Percentiles rank a stretch among this genome's conserved stretches.
Conservation (phyloP, 2,329 filamentous ascomycete genomes). For the Colletotrichum sp. region DNA sequence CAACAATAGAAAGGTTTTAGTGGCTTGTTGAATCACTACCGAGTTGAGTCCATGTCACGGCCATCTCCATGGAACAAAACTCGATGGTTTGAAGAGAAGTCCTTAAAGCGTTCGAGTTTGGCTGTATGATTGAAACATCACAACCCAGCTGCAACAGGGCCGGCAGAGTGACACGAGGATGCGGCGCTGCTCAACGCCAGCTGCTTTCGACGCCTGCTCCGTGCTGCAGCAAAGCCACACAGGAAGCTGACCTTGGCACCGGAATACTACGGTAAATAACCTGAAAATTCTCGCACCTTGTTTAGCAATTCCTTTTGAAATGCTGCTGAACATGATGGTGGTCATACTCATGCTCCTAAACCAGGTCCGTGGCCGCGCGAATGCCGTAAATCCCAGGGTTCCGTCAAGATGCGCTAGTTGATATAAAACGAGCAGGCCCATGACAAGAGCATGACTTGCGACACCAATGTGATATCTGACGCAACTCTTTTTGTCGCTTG, state of each 20-base stretch:
- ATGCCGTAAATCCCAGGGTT: too few species aligned
- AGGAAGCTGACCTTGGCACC: too few species aligned
- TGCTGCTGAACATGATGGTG: too few species aligned
- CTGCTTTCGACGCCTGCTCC: accelerated
- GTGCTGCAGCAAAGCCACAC: neutral
- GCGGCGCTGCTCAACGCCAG: neutral
- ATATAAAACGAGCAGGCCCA: neutral
- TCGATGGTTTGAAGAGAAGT: neutral
- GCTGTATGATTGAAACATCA: accelerated
- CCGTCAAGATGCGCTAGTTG: accelerated
- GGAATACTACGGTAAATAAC: too few species aligned
- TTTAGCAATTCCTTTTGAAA: too few species aligned
- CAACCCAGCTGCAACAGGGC: accelerated
- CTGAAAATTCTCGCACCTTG: too few species aligned
- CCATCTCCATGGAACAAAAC: accelerated
- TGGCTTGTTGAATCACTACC: accelerated
- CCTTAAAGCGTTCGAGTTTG: accelerated
- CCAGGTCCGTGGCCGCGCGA: too few species aligned
- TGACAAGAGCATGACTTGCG: neutral
- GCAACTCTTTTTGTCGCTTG: too few species aligned
- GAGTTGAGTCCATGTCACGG: accelerated
- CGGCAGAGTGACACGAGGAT: too few species aligned
- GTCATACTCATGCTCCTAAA: too few species aligned
- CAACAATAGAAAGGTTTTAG: neutral
- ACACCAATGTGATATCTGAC: too few species aligned